phyloP scores from a whole-genome alignment of 129 eudicot genomes.

The Escallonia rubra region DNA sequence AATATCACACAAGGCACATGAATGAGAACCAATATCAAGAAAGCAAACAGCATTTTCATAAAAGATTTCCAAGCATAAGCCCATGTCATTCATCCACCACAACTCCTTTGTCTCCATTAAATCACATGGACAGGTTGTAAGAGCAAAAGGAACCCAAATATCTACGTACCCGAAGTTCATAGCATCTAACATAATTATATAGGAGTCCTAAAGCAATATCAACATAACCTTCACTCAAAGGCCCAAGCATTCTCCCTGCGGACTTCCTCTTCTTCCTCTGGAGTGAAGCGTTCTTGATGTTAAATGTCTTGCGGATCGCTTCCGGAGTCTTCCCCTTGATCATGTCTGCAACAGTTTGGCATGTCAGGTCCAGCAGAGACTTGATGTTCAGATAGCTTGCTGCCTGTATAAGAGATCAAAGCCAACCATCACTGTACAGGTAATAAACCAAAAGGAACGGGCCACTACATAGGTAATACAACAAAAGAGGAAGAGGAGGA shows the following conservation, averaged over 20 bases:
- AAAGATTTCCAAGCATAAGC: no score
- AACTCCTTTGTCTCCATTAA: no score
- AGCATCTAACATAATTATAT: no score
- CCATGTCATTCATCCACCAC: no score
- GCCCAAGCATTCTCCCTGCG: conserved; percentile 28
- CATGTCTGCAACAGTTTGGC: conserved; percentile 23
- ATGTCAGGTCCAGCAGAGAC: conserved; percentile 19
- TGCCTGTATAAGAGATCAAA: conserved; percentile 5
- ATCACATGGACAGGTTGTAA: no score
- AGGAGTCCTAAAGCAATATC: no score
- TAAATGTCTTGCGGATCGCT: conserved; percentile 17
- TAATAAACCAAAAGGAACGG: background rate
- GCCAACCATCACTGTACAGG: background rate
- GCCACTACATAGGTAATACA: background rate
- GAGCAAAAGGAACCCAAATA: no score
- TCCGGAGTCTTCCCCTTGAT: conserved; percentile 23
- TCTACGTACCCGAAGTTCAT: no score
- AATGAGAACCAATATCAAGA: no score
- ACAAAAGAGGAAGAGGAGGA: no score
- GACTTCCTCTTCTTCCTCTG: conserved; percentile 21
- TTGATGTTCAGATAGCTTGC: conserved; percentile 26
- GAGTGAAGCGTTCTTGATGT: conserved; percentile 27
- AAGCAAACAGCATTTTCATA: no score
- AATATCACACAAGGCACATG: no score
- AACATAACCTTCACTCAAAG: conserved; percentile 4